phyloP scores from a whole-genome alignment of 1,284 basidiomycete species.

The Trichosporon inkin region DNA sequence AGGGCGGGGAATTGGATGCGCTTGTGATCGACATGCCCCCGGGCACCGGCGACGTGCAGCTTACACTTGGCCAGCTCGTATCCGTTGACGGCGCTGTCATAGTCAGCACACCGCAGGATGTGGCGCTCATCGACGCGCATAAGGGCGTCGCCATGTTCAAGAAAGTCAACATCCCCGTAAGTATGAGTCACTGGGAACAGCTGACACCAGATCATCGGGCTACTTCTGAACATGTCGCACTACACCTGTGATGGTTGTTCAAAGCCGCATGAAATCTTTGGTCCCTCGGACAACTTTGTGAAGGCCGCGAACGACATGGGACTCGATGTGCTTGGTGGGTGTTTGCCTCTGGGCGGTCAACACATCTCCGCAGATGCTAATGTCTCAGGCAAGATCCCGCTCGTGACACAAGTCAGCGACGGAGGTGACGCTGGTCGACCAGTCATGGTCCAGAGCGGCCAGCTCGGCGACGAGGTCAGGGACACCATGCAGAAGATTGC shows the following conservation, averaged over 20 bases:
- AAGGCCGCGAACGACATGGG: constrained; percentile 61
- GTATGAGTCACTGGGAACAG: constrained; percentile 12
- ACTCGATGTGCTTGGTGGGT: constrained; percentile 66
- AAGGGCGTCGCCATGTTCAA: constrained; percentile 92
- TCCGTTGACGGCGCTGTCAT: constrained; percentile 81
- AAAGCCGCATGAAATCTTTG: constrained; percentile 72
- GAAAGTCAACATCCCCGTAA: constrained; percentile 81
- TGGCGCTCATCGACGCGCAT: constrained; percentile 84
- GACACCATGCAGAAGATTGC: constrained; percentile 39
- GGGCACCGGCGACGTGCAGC: constrained; percentile 91
- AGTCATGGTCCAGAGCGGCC: constrained; percentile 48
- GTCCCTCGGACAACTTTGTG: constrained; percentile 64
- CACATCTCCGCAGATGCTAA: neutral
- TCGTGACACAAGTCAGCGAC: constrained; percentile 70
- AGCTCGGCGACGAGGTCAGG: constrained; percentile 38
- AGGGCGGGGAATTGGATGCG: constrained; percentile 61
- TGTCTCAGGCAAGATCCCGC: constrained; percentile 62
- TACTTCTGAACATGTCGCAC: constrained; percentile 86
- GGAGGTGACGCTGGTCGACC: constrained; percentile 69
- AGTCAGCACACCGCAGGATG: constrained; percentile 93
- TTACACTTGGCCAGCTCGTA: constrained; percentile 88
- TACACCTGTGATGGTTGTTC: constrained; percentile 77
- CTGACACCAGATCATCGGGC: constrained; percentile 67
- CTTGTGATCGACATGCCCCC: constrained; percentile 96
- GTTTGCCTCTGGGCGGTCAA: too few relatives aligned